These are phyloP conservation scores for Senna siamea DNA, from an alignment of 306 rosid genomes.

Conservation along the genomic window DNA sequence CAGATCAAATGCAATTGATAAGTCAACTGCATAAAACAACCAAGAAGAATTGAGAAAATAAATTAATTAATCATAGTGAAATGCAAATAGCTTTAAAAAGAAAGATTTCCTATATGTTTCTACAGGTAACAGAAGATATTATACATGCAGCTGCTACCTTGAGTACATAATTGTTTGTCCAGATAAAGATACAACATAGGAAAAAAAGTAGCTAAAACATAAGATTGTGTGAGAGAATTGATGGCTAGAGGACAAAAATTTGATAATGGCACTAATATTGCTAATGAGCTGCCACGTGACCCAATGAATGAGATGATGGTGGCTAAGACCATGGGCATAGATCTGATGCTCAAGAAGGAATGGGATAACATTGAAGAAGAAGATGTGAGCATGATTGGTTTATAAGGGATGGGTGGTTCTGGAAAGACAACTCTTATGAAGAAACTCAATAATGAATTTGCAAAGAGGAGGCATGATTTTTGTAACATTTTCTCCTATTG, in stretches of 20 bases:
- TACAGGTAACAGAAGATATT: neutral
- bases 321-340: neutral
- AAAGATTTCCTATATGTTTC: neutral
- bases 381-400: neutral
- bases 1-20: no score
- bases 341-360: neutral
- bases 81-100: neutral
- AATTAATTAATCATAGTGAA: neutral
- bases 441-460: neutral
- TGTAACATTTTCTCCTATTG: no score
- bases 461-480: neutral
- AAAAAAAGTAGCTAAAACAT: neutral
- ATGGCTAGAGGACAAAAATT: neutral
- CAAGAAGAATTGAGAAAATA: neutral
- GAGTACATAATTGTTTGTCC: neutral
- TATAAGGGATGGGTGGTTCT: slow-evolving; percentile 26
- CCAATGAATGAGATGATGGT: neutral
- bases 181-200: neutral
- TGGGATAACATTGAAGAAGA: neutral
- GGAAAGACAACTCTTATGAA: neutral
- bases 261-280: neutral
- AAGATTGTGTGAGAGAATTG: neutral
- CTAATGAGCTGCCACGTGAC: neutral
- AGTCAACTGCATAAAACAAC: no score
- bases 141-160: neutral